Evolutionary conservation across 106 monocot species (phyloP).

Genomic region (Hemerocallis citrina): DNA sequence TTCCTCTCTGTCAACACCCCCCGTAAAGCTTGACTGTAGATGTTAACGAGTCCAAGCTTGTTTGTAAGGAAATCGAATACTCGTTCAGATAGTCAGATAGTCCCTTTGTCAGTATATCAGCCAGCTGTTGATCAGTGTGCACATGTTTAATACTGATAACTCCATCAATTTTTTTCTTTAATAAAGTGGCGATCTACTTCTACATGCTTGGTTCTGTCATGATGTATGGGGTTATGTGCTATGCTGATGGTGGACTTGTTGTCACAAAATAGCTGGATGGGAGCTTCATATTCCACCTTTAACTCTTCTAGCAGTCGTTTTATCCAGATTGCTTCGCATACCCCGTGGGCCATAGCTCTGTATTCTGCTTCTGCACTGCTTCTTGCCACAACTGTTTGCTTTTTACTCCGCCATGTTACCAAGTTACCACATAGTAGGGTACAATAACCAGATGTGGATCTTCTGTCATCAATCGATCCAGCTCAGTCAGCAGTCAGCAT

Average conservation of each 20-base stretch:
- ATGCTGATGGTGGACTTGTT: conserved; percentile 2
- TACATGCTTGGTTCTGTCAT: conserved; percentile 3
- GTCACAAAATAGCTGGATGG: background rate
- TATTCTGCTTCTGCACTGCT: background rate
- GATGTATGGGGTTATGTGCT: conserved; percentile 4
- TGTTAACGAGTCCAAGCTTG: no score
- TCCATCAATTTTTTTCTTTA: background rate
- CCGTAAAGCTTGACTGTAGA: no score
- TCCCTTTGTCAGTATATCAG: no score
- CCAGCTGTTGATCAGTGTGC: no score
- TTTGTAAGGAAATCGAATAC: no score
- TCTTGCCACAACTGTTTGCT: background rate
- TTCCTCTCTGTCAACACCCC: no score
- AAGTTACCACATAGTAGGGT: background rate
- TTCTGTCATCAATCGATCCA: background rate
- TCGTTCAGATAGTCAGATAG: no score
- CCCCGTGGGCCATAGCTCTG: background rate
- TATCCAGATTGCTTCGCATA: background rate
- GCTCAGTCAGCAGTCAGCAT: background rate
- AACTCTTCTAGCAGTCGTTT: background rate
- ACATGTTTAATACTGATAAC: no score
- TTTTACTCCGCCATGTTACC: background rate
- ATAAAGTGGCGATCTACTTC: conserved; percentile 4
- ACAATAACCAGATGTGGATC: background rate
- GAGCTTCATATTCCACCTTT: background rate